Base-by-base conservation (phyloP, 2,329 filamentous ascomycete genomes). In the Ilyonectria mors-panacis region DNA sequence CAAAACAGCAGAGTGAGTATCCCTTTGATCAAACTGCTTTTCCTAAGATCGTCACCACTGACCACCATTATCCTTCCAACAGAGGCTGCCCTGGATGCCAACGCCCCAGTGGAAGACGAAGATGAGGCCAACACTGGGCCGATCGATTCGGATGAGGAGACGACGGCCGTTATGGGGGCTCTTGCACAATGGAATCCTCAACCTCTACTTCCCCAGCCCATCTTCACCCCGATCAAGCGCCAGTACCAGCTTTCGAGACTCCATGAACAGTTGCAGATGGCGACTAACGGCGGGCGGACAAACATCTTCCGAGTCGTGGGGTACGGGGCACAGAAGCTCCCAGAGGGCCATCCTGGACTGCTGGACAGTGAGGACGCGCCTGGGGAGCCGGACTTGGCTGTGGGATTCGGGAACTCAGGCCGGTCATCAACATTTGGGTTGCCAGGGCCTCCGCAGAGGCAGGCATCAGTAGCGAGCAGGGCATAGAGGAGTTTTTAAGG, bases 31-130 rank as follows among this genome's bases (percentile, higher is more conserved):
- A n/a, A 56, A 39, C 4, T 30, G n/a, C 6, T 28, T 53, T 66
- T 66, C 26, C 67, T 37, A 33, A 9, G 33, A 26, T 72, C 73
- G 75, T 48, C 9, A 54, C 55, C 37, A 57, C 73, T 73, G 44
- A 75, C 65, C 44, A 66, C 15, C 9, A 17, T 23, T 23, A 42
- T 37, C 33, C 50, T 26, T 55, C 39, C 59, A 78, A 76, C 79
- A 96, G 94, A 98, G 84, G 95, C 95, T 39, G 94, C 95, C 42
- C 92, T 99, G 73, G 95, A 98, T 79, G 95, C 96, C 63, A 97
- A 97, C 79, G 95, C 95, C 1, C 95, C 94, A 2, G 83, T 96
- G 19, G 94, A 95, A 74, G 94, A 98, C 69, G 93, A 95, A 67
- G 89, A 95, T 75, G 94, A 97, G 53, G 89, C 89, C 64, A 93